Evolutionary conservation across 2,329 filamentous ascomycete species (phyloP).

Genomic region (Diaporthe citrichinensis): DNA sequence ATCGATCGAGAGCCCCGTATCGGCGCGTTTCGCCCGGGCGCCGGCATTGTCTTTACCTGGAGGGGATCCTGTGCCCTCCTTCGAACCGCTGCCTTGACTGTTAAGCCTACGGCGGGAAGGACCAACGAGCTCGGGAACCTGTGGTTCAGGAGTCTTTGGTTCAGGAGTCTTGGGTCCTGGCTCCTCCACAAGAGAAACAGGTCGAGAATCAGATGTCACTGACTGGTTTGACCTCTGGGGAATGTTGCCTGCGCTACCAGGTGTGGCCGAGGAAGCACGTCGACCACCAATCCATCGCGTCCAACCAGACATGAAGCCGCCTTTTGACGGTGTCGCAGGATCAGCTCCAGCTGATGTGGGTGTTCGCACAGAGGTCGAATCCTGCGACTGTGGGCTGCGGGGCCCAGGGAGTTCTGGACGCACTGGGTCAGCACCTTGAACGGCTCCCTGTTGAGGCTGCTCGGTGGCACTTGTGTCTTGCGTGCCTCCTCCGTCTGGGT

Average conservation of each 20-base stretch:
- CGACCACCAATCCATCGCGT: neutral
- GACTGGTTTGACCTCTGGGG: neutral
- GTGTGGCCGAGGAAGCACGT: neutral
- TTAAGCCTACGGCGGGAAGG: neutral
- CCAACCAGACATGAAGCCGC: neutral
- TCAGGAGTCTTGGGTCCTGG: neutral
- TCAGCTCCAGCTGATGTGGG: neutral
- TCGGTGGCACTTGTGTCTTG: neutral
- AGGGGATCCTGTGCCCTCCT: neutral
- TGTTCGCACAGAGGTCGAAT: neutral
- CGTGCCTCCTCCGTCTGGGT: neutral
- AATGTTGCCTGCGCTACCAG: neutral
- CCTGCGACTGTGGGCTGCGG: neutral
- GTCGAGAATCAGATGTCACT: neutral
- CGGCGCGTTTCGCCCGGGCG: neutral
- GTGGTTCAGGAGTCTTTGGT: neutral
- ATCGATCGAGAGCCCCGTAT: conserved; percentile 3
- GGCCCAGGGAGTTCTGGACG: neutral
- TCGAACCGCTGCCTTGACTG: conserved; percentile 5
- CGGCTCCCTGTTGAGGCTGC: neutral
- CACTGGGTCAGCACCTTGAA: neutral
- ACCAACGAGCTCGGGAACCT: neutral
- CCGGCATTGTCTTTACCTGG: neutral
- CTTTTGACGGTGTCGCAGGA: neutral
- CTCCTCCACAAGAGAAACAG: neutral